Conservation (phyloP, 2,329 filamentous ascomycete species). For the Hypoxylon sp. region DNA sequence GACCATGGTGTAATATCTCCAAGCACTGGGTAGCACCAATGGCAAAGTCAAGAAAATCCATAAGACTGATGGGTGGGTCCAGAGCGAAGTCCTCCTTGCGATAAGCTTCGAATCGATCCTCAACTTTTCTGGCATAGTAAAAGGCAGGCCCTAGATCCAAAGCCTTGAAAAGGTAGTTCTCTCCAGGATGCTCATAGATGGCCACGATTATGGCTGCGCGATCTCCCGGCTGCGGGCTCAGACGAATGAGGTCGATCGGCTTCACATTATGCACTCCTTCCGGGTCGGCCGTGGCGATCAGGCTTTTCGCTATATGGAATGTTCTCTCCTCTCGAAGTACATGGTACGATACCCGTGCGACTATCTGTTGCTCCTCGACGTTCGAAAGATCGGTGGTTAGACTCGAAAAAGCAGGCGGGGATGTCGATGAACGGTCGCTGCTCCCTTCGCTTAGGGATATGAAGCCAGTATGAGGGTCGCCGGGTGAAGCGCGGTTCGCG, state of each 20-base stretch:
- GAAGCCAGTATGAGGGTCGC: slow-evolving; percentile 59
- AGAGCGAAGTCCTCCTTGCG: slow-evolving; percentile 64
- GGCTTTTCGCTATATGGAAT: slow-evolving; percentile 83
- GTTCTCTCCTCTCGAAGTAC: slow-evolving; percentile 87
- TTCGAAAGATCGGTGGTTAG: slow-evolving; percentile 66
- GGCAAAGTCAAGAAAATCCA: slow-evolving; percentile 89
- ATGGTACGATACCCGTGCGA: slow-evolving; percentile 88
- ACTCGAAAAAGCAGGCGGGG: slow-evolving; percentile 54
- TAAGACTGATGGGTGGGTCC: slow-evolving; percentile 75
- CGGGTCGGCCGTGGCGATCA: slow-evolving; percentile 80
- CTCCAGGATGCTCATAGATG: slow-evolving; percentile 84
- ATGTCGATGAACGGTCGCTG: slow-evolving; percentile 58
- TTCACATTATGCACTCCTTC: slow-evolving; percentile 82
- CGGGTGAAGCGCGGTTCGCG: slow-evolving; percentile 61
- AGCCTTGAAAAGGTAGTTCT: slow-evolving; percentile 78
- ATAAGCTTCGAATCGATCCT: slow-evolving; percentile 65
- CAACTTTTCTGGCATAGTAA: slow-evolving; percentile 70
- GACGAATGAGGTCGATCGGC: slow-evolving; percentile 82
- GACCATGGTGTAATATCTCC: slow-evolving; percentile 90
- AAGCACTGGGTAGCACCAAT: slow-evolving; percentile 89
- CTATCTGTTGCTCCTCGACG: slow-evolving; percentile 73
- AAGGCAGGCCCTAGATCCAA: slow-evolving; percentile 85
- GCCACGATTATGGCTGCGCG: slow-evolving; percentile 80
- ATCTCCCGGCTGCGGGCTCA: slow-evolving; percentile 78
- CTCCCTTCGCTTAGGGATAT: slow-evolving; percentile 58